Base-by-base conservation (phyloP, 225 moss, liverwort and hornwort species). In the Bryoerythrophyllum caledonicum region DNA sequence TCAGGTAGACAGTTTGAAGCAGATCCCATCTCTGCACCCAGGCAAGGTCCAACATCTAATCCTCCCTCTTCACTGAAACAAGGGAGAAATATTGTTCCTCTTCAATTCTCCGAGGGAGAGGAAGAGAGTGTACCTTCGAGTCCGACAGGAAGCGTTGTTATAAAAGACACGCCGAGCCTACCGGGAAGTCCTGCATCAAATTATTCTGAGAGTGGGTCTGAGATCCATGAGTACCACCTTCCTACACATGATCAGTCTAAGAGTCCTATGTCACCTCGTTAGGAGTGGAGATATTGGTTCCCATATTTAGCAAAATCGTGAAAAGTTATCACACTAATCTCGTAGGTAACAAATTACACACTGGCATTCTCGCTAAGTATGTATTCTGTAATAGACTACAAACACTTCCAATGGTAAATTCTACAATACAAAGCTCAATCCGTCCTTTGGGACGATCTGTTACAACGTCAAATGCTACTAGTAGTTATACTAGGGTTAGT, bases 81-180 rank as follows among this genome's bases (percentile, higher is more conserved):
- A 68, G 32, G 64, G 30, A 40, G 62, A 19, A 46, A 60, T 56
- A 43, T 51, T 62, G 49, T 59, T 71, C 58, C 73, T 65, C 58
- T 21, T 51, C 65, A 72, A 72, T 54, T 65, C 35, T 20, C 57
- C 52, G 28, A 28, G 65, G 72, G 77, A 65, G 82, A 68, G 73
- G 85, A 82, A 78, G 84, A 84, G 61, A 85, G 85, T 59, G 65
- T 51, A 4, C 82, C 85, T 68, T 85, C 88, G 35, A 88, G 88
- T 78, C 88, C 88, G 24, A 75, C 88, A 28, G 88, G 88, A 17
- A 88, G 85, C 80, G 85, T 88, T 56, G 85, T 88, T 38, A 85
- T 88, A 7, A 88, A 82, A 80, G 88, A 88, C 27, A 82, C 84
- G 19, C 87, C 87, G 55, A 88, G 88, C 58, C 80, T 80, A 49